phyloP scores from a whole-genome alignment of 345 rosid genomes.

The Gossypium rotundifolium region DNA sequence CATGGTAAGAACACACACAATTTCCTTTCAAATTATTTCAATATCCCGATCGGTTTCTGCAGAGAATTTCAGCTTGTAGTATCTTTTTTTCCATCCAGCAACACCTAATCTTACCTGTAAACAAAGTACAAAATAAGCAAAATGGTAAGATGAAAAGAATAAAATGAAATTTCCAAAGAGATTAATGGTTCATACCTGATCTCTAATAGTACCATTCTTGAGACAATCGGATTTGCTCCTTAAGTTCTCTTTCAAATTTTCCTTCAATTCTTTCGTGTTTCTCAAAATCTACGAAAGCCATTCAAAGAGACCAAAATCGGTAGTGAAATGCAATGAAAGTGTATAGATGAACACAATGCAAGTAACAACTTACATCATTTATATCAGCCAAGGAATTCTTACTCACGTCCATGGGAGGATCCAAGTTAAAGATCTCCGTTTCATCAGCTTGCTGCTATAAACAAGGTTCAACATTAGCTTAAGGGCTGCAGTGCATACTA shows the following conservation, averaged over 20 bases:
- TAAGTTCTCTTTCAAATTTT: constrained; percentile 8
- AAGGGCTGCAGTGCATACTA: no score
- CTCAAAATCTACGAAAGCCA: not conserved
- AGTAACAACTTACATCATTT: not conserved
- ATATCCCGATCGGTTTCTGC: not conserved
- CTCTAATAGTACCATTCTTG: constrained; percentile 6
- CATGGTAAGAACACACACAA: constrained; percentile 2
- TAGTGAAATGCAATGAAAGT: not conserved
- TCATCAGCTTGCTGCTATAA: not conserved
- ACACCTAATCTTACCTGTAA: constrained; percentile 18
- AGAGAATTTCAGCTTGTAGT: constrained; percentile 21
- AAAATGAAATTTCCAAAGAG: not conserved
- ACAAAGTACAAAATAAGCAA: not conserved
- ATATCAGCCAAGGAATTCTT: not conserved
- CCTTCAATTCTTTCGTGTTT: constrained; percentile 22
- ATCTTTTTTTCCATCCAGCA: constrained; percentile 22
- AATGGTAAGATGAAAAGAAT: not conserved
- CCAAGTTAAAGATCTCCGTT: not conserved
- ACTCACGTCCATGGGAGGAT: not conserved
- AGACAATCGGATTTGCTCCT: constrained; percentile 16
- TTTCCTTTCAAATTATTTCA: constrained; percentile 12
- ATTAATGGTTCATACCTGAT: constrained; percentile 7
- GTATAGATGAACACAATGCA: not conserved
- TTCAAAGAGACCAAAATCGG: not conserved
- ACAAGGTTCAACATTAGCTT: not conserved